Percentiles rank a stretch among this genome's conserved stretches.
Conservation (phyloP, 805 yeast species). For the Saccharomycopsis capsularis region DNA sequence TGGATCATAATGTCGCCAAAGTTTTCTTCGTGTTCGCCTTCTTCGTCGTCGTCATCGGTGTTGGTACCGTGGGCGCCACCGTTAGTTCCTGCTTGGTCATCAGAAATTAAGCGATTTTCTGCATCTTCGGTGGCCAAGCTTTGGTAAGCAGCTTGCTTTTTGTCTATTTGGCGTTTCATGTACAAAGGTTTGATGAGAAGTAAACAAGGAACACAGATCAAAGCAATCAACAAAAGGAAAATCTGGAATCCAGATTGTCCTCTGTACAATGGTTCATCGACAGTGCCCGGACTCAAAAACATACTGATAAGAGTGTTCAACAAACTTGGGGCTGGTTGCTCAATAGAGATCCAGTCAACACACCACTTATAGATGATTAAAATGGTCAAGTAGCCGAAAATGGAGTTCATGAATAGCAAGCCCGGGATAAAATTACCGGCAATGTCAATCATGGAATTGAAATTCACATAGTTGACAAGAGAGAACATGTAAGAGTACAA, state of each 20-base stretch:
- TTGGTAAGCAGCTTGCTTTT: slow-evolving; percentile 35
- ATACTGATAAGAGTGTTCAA: slow-evolving; percentile 91
- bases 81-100: slow-evolving; percentile 25
- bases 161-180: slow-evolving; percentile 49
- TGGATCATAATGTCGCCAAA: slow-evolving; percentile 95
- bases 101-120: slow-evolving; percentile 27
- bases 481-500: slow-evolving; percentile 82
- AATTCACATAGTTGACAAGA: slow-evolving; percentile 66
- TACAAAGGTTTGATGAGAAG: slow-evolving; percentile 77
- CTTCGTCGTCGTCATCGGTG: slow-evolving; percentile 47
- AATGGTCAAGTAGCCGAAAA: slow-evolving; percentile 85
- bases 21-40: slow-evolving; percentile 43
- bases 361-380: slow-evolving; percentile 91
- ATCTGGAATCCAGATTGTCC: slow-evolving; percentile 79
- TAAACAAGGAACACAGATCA: slow-evolving; percentile 89
- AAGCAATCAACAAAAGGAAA: slow-evolving; percentile 63
- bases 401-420: slow-evolving; percentile 88
- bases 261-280: slow-evolving; percentile 70
- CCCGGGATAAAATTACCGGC: slow-evolving; percentile 94
- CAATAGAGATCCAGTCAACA: slow-evolving; percentile 79
- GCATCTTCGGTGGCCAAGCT: slow-evolving; percentile 22
- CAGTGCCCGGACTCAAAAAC: slow-evolving; percentile 89
- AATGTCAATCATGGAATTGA: slow-evolving; percentile 68
- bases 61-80: slow-evolving; percentile 28
- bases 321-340: slow-evolving; percentile 81